These are phyloP conservation scores for Fennellomyces sp. DNA, from an alignment of 371 early-diverging fungal genomes.

Conservation along the genomic window DNA sequence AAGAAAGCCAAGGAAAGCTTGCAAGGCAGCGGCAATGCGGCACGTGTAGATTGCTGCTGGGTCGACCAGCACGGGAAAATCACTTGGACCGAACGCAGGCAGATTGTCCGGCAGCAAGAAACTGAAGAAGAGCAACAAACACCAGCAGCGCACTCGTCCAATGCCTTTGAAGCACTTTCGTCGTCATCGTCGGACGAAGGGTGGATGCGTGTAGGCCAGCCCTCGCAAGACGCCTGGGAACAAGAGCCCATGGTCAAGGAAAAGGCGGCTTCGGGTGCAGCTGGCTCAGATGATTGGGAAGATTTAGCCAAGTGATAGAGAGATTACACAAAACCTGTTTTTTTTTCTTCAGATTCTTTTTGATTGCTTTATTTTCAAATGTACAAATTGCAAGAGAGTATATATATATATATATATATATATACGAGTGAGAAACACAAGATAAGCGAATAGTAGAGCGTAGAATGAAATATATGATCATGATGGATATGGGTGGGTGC, in stretches of 20 bases:
- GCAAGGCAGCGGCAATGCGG: slow-evolving; percentile 36
- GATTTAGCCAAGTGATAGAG: background rate
- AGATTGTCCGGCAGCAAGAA: background rate
- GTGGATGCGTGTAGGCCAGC: background rate
- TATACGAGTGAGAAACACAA: no score
- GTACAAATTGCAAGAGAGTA: background rate
- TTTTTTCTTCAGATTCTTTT: no score
- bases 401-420: background rate
- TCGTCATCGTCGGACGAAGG: slow-evolving; percentile 4
- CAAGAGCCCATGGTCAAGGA: slow-evolving; percentile 1
- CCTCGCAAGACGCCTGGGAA: slow-evolving; percentile 3
- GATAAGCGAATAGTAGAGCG: no score
- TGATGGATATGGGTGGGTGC: no score
- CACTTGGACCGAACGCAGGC: slow-evolving; percentile 40
- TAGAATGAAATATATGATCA: no score
- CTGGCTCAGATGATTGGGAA: background rate
- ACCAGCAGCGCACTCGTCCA: background rate
- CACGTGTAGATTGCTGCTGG: slow-evolving; percentile 64
- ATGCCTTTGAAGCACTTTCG: slow-evolving; percentile 6
- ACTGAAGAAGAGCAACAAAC: background rate
- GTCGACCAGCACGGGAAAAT: slow-evolving; percentile 57
- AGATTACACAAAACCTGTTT: no score
- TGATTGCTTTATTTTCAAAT: no score
- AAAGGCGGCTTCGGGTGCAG: background rate
- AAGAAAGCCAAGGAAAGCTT: slow-evolving; percentile 38